phyloP scores from a whole-genome alignment of 2,329 filamentous ascomycete species.

The Trichoderma sp. region DNA sequence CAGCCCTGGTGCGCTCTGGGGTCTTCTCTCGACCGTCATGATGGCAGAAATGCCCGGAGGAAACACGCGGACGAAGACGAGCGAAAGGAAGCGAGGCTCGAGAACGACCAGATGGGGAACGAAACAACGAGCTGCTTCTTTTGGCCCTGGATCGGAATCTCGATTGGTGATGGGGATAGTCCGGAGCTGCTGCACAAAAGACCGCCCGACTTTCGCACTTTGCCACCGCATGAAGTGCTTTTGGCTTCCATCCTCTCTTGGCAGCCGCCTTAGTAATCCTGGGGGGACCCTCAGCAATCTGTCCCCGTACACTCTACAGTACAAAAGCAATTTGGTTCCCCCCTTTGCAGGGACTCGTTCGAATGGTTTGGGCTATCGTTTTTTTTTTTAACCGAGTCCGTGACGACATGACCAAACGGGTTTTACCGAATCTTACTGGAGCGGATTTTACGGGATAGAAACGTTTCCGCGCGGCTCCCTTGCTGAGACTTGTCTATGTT shows the following conservation, averaged over 20 bases:
- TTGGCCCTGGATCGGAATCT: slow-evolving; percentile 9
- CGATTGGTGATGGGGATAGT: slow-evolving; percentile 10
- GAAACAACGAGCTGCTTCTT: neutral
- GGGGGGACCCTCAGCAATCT: neutral
- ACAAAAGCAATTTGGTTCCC: neutral
- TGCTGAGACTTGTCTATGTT: slow-evolving; percentile 1
- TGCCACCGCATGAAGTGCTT: slow-evolving; percentile 12
- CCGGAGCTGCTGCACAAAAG: neutral
- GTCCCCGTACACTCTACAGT: neutral
- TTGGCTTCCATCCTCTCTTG: slow-evolving; percentile 11
- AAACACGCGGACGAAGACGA: neutral
- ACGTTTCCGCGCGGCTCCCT: slow-evolving; percentile 4
- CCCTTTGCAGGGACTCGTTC: slow-evolving; percentile 14
- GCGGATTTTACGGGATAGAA: neutral
- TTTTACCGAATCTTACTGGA: neutral
- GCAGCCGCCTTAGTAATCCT: neutral
- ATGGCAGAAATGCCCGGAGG: neutral
- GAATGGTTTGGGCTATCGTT: slow-evolving; percentile 1
- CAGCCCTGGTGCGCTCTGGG: slow-evolving; percentile 6
- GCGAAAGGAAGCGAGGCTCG: neutral
- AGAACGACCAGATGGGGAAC: neutral
- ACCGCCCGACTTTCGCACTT: slow-evolving; percentile 5
- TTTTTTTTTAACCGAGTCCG: slow-evolving; percentile 9
- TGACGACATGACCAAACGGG: neutral
- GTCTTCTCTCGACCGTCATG: neutral